These are phyloP conservation scores for Solanum chacoense DNA, from an alignment of 305 asterid genomes.

Conservation along the genomic window DNA sequence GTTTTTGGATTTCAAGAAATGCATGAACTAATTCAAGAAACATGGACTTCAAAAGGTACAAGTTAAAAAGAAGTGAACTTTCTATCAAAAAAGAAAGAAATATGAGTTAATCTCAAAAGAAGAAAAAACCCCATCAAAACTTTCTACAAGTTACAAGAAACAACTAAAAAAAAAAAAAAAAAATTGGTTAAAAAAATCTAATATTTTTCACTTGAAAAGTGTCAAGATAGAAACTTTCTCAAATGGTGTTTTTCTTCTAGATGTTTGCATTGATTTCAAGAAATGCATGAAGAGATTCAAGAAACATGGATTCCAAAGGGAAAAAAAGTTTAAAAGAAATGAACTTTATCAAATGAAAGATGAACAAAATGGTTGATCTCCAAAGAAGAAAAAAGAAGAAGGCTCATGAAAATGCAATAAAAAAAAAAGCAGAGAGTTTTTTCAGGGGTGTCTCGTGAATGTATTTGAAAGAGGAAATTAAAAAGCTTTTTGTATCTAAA, in stretches of 20 bases:
- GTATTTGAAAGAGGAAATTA: constrained; percentile 16
- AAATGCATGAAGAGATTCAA: constrained; percentile 74
- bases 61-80: constrained; percentile 2
- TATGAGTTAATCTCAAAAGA: background rate
- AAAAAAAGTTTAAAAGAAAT: background rate
- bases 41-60: constrained; percentile 12
- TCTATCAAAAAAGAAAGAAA: background rate
- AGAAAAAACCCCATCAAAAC: background rate
- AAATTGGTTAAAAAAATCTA: background rate
- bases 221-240: background rate
- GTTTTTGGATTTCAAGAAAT: constrained; percentile 52
- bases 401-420: constrained; percentile 15
- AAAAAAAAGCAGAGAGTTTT: background rate
- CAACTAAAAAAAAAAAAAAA: background rate
- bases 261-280: constrained; percentile 62
- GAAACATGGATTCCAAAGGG: constrained; percentile 26
- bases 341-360: constrained; percentile 19
- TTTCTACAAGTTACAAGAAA: background rate
- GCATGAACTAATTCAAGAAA: constrained; percentile 69
- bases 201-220: background rate
- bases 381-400: constrained; percentile 10
- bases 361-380: background rate
- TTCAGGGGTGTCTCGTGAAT: constrained; percentile 55
- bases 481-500: constrained; percentile 11
- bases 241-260: constrained; percentile 30